phyloP scores from a whole-genome alignment of 495 filamentous ascomycete species.

The Trichoderma orchidacearum region DNA sequence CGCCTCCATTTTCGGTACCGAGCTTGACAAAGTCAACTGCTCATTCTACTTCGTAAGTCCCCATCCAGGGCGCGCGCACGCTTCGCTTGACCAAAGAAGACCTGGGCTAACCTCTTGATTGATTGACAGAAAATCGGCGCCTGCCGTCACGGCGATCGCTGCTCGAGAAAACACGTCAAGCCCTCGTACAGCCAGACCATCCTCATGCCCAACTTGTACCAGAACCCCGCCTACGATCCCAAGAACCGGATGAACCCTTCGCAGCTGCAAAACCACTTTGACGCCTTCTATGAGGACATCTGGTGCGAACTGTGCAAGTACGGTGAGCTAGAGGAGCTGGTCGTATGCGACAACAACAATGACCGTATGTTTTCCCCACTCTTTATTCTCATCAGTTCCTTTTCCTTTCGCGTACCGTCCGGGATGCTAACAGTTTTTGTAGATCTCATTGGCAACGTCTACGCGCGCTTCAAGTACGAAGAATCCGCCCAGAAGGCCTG shows the following conservation, averaged over 20 bases:
- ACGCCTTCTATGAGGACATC: conserved; percentile 98
- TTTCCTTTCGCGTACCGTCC: not conserved
- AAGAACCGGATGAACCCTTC: conserved; percentile 90
- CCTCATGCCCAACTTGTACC: conserved; percentile 96
- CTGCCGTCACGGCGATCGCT: conserved; percentile 95
- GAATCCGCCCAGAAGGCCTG: conserved; percentile 87
- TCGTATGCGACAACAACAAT: conserved; percentile 92
- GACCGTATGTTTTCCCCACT: conserved; percentile 49
- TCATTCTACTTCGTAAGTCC: conserved; percentile 19
- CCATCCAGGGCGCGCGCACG: conserved; percentile 2
- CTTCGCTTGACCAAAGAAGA: not conserved
- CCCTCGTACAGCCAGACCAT: conserved; percentile 95
- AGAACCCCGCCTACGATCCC: conserved; percentile 94
- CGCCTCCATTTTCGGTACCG: conserved; percentile 97
- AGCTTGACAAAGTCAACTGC: conserved; percentile 83
- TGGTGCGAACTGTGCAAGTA: conserved; percentile 99
- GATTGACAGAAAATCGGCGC: conserved; percentile 79
- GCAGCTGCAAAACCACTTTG: conserved; percentile 97
- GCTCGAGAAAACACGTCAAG: conserved; percentile 96
- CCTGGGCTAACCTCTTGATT: not conserved
- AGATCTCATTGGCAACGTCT: conserved; percentile 98
- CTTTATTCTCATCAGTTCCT: not conserved
- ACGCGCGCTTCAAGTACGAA: conserved; percentile 99
- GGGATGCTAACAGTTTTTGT: not conserved
- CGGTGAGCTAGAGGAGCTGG: conserved; percentile 78